phyloP scores from a whole-genome alignment of 1,284 basidiomycete species.

The Mycena citricolor region DNA sequence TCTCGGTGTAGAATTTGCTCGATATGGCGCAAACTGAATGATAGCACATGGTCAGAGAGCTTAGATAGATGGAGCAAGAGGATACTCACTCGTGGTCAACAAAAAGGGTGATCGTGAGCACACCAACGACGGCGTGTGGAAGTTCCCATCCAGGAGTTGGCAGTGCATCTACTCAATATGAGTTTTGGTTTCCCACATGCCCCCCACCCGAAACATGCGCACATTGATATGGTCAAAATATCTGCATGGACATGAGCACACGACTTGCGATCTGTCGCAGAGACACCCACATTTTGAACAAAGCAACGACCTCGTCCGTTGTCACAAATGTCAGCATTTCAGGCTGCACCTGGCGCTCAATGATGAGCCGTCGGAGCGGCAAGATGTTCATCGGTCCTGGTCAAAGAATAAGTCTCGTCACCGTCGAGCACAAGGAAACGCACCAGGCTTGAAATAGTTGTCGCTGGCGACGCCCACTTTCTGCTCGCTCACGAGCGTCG shows the following conservation, averaged over 20 bases:
- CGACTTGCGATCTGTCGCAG: constrained; percentile 6
- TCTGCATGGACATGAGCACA: constrained; percentile 39
- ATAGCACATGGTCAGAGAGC: constrained; percentile 12
- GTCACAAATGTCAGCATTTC: constrained; percentile 86
- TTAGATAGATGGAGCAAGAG: constrained; percentile 12
- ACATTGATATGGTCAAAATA: constrained; percentile 80
- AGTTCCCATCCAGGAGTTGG: constrained; percentile 76
- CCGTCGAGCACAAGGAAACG: constrained; percentile 24
- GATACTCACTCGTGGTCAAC: constrained; percentile 80
- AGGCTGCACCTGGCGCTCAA: constrained; percentile 86
- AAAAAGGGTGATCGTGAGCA: constrained; percentile 91
- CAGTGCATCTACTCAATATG: constrained; percentile 58
- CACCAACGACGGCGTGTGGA: constrained; percentile 90
- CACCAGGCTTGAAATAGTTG: constrained; percentile 93
- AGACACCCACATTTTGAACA: constrained; percentile 85
- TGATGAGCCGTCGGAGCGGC: constrained; percentile 82
- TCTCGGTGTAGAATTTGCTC: constrained; percentile 83
- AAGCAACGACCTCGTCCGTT: constrained; percentile 82
- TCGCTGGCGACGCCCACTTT: constrained; percentile 85
- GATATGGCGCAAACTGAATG: constrained; percentile 86
- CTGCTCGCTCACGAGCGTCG: constrained; percentile 34
- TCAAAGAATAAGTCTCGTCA: constrained; percentile 12
- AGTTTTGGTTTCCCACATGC: constrained; percentile 2
- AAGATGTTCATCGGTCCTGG: constrained; percentile 83
- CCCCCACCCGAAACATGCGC: constrained; percentile 28